Evolutionary conservation across 73 alveolate species (phyloP), one percentile per base, ranked within the genome.

Genomic region (Durusdinium trenchii): DNA sequence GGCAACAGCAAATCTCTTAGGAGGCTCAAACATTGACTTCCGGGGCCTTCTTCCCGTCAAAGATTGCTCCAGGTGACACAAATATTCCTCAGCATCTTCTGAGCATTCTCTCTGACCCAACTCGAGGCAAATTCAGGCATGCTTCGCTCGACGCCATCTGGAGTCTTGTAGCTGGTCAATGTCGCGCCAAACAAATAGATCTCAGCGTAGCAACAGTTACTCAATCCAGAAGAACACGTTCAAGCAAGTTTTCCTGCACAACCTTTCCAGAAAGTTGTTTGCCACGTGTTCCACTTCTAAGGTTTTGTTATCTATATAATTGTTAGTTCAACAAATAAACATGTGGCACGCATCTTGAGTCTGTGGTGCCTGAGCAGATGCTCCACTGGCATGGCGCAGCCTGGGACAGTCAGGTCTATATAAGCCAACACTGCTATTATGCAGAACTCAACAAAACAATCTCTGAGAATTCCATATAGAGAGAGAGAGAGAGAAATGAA

Each of bases 311-410:
- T n/a, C 45, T 18, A 16, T 45, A 32, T 5, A 73, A 71, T 32
- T 36, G 85, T 0, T 14, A 36, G 26, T 12, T 28, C n/a, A 73
- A 73, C 50, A 12, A 6, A 38, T 0, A 23, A 60, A 32, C 18
- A 60, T 60, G 18, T 60, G 69, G 12, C 32, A 23, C 40, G 85
- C 52, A 73, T 6, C 52, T 2, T 18, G 18, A 30, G 43, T 23
- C 3, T 46, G 43, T 35, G n/a, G n/a, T 75, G 89, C 96, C 96
- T 90, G 96, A 43, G 96, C 96, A 3, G 96, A 62, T 46, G 96
- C 96, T 64, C 96, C 96, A 54, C 96, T 90, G 46, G 86, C 96
- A 67, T 90, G 96, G 79, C 96, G 75, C 35, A 90, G 96, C 96
- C 96, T 90, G 61, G n/a, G 42, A 23, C 43, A 47, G 16, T 16